These are phyloP conservation scores for Pogostemon cablin DNA, from an alignment of 257 asterid species.

Conservation along the genomic window DNA sequence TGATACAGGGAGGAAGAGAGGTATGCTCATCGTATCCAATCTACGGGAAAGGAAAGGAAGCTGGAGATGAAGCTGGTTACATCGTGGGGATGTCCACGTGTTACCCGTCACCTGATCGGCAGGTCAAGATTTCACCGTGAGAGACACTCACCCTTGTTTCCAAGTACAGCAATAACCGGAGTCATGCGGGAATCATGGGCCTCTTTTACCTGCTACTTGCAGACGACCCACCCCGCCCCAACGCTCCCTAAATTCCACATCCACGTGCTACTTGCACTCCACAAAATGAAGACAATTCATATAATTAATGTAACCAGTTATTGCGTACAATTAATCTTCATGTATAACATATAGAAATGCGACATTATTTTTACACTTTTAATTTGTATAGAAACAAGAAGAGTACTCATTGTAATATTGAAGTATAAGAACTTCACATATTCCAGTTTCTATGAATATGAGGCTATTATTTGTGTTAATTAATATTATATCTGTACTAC, in stretches of 20 bases:
- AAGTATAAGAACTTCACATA: too few species aligned
- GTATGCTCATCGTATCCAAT: constrained; percentile 66
- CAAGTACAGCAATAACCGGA: constrained; percentile 49
- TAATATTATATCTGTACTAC: too few species aligned
- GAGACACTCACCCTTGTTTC: constrained; percentile 67
- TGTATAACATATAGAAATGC: too few species aligned
- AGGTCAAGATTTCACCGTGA: constrained; percentile 62
- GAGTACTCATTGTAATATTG: too few species aligned
- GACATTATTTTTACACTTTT: too few species aligned
- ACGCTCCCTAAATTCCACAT: not conserved
- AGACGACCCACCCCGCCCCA: constrained; percentile 33
- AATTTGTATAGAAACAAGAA: too few species aligned
- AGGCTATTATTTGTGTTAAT: too few species aligned
- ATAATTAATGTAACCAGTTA: too few species aligned
- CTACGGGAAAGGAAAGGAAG: constrained; percentile 62
- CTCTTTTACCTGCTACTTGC: constrained; percentile 73
- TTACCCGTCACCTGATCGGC: constrained; percentile 65
- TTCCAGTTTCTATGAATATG: too few species aligned
- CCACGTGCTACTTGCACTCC: too few species aligned
- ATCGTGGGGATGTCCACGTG: constrained; percentile 81
- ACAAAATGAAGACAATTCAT: too few species aligned
- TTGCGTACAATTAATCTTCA: too few species aligned
- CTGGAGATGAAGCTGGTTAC: constrained; percentile 78
- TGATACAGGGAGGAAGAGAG: constrained; percentile 57
- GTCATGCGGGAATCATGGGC: constrained; percentile 78